phyloP scores from a whole-genome alignment of 2,329 filamentous ascomycete species.

The Cytospora leucostoma region DNA sequence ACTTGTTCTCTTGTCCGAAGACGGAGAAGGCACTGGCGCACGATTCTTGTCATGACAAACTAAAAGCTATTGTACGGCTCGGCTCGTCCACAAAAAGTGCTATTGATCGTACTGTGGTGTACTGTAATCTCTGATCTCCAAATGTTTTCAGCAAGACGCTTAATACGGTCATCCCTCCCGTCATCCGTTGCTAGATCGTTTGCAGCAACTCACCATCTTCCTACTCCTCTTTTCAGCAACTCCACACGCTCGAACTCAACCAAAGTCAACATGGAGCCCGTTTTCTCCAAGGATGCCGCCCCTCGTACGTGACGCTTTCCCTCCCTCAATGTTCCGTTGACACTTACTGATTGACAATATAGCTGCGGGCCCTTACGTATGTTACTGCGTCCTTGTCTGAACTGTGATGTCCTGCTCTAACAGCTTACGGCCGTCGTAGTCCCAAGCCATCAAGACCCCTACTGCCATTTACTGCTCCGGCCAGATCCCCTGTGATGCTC shows the following conservation, averaged over 20 bases:
- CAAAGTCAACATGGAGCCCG: conserved; percentile 27
- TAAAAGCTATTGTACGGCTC: not conserved
- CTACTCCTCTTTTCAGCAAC: conserved; percentile 6
- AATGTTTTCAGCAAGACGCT: conserved; percentile 23
- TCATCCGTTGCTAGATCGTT: conserved; percentile 27
- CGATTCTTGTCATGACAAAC: conserved; percentile 6
- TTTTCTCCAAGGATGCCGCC: conserved; percentile 62
- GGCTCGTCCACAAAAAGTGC: not conserved
- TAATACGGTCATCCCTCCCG: not conserved
- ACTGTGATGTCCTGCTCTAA: conserved; percentile 4
- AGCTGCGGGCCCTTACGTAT: conserved; percentile 67
- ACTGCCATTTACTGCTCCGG: conserved; percentile 68
- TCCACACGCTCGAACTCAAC: conserved; percentile 18
- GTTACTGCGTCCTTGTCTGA: conserved; percentile 30
- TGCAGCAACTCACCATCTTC: conserved; percentile 13
- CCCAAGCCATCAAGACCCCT: conserved; percentile 67
- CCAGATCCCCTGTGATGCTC: conserved; percentile 66
- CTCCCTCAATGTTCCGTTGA: not conserved
- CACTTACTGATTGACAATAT: conserved; percentile 22
- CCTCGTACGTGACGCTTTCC: conserved; percentile 48
- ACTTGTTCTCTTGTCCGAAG: conserved; percentile 15
- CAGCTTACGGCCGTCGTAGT: conserved; percentile 43
- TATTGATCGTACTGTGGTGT: not conserved
- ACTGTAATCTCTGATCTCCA: not conserved
- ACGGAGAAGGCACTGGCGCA: conserved; percentile 6